Conservation (phyloP, 1,284 basidiomycete species). For the Wolfiporia cocos region DNA sequence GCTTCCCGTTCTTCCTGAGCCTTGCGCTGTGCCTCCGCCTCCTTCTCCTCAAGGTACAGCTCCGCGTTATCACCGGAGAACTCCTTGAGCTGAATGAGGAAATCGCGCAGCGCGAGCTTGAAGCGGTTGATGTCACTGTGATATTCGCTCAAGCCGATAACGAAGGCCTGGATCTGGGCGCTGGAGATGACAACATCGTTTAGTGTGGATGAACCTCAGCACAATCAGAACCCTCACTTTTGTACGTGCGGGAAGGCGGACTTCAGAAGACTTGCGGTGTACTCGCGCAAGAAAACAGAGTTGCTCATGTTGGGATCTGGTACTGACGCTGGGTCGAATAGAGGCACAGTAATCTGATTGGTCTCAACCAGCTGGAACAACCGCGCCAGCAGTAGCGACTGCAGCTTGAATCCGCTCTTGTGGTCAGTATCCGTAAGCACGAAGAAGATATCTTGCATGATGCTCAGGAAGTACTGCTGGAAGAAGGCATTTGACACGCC, state of each 20-base stretch:
- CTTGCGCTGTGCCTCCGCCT: conserved; percentile 69
- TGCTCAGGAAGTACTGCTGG: conserved; percentile 89
- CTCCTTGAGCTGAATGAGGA: conserved; percentile 90
- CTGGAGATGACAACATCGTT: conserved; percentile 27
- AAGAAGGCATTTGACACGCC: conserved; percentile 75
- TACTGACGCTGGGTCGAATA: conserved; percentile 80
- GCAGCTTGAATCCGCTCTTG: conserved; percentile 95
- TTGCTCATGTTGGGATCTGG: conserved; percentile 79
- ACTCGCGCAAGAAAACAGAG: conserved; percentile 80
- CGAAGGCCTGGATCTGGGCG: conserved; percentile 74
- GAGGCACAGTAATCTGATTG: conserved; percentile 75
- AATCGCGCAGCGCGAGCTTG: conserved; percentile 92
- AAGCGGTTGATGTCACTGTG: conserved; percentile 89
- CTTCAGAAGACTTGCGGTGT: conserved; percentile 82
- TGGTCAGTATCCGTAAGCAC: conserved; percentile 98
- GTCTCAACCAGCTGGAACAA: conserved; percentile 93
- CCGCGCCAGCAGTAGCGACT: conserved; percentile 84
- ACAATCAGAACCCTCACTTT: conserved; percentile 41
- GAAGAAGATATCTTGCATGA: conserved; percentile 96
- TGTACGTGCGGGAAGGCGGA: conserved; percentile 90
- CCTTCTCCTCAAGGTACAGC: conserved; percentile 93
- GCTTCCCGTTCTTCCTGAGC: conserved; percentile 80
- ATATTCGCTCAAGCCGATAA: conserved; percentile 79
- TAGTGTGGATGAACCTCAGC: neutral
- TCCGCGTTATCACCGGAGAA: conserved; percentile 86